These are phyloP conservation scores for Mollisiaceae sp. DNA, from an alignment of 2,329 filamentous ascomycete genomes.

Conservation along the genomic window DNA sequence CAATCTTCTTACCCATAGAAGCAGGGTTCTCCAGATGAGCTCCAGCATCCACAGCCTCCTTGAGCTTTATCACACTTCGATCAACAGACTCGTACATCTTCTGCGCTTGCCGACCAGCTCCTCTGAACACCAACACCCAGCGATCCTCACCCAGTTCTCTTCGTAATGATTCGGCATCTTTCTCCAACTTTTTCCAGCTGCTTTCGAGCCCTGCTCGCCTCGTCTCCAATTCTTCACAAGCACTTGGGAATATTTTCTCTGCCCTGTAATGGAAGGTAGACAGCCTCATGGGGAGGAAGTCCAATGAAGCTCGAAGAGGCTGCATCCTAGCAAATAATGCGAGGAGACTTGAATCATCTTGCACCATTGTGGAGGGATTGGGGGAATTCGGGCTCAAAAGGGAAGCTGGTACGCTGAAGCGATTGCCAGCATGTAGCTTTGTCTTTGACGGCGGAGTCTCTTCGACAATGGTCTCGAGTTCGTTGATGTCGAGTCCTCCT, in stretches of 20 bases:
- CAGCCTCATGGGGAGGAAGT: conserved; percentile 94
- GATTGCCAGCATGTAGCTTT: conserved; percentile 61
- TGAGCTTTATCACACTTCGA: conserved; percentile 81
- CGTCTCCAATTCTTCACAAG: conserved; percentile 85
- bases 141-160: conserved; percentile 93
- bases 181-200: conserved; percentile 87
- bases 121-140: conserved; percentile 94
- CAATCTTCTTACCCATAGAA: conserved; percentile 78
- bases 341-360: conserved; percentile 87
- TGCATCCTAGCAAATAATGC: conserved; percentile 96
- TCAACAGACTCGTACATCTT: conserved; percentile 98
- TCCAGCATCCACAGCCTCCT: conserved; percentile 76
- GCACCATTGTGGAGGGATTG: conserved; percentile 59
- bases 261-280: conserved; percentile 85
- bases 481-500: conserved; percentile 74
- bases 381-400: conserved; percentile 69
- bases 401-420: conserved; percentile 69
- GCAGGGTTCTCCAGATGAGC: conserved; percentile 75
- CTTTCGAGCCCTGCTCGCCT: conserved; percentile 76
- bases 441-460: conserved; percentile 69
- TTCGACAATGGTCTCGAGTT: conserved; percentile 92
- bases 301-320: conserved; percentile 86
- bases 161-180: conserved; percentile 85
- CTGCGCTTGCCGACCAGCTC: conserved; percentile 86
- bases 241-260: conserved; percentile 80